Evolutionary conservation across 768 basidiomycete species (phyloP), one percentile per base, ranked within the genome.

Genomic region (Suillus hirtellus): DNA sequence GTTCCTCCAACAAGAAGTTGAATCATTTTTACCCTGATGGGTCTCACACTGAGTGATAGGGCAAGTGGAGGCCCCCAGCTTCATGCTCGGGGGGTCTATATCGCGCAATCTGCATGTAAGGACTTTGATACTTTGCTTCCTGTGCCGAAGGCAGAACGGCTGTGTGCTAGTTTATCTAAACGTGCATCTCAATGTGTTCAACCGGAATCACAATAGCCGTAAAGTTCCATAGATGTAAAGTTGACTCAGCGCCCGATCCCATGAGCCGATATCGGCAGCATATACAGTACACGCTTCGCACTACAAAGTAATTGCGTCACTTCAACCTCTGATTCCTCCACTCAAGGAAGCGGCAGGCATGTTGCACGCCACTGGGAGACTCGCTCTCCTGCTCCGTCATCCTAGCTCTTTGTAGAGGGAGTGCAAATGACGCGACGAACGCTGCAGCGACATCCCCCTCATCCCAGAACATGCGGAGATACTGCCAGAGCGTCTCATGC

Each of bases 261-360:
- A 54, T 37, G 34, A 54, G 21, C n/a, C 37, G 35, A 37, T 21
- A n/a, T 21, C 15, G 9, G 24, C 24, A 27, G 31, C 50, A 31
- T 19, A 19, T 17, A 52, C 50, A 17, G 49, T 10, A 19, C 27
- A 3, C 3, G 35, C 12, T 37, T 8, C 12, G 8, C 21, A 17
- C 17, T 42, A 42, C 17, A 40, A 40, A 27, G 24, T 1, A 11
- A 10, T 58, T 42, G 24, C 7, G 17, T 42, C 21, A 56, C 24
- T 40, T 40, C 38, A 27, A 42, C 9, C 17, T 58, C 17, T 42
- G 17, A 42, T 19, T 58, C 24, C 56, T 58, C 56, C 56, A 58
- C n/a, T 58, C 71, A 82, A 89, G 12, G 95, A 95, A 11, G 76
- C 96, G 24, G 79, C 88, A 67, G 93, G 82, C 67, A 84, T 94